These are phyloP conservation scores for Allomyces macrogynus DNA, from an alignment of 192 early-diverging fungal species.

Conservation along the genomic window DNA sequence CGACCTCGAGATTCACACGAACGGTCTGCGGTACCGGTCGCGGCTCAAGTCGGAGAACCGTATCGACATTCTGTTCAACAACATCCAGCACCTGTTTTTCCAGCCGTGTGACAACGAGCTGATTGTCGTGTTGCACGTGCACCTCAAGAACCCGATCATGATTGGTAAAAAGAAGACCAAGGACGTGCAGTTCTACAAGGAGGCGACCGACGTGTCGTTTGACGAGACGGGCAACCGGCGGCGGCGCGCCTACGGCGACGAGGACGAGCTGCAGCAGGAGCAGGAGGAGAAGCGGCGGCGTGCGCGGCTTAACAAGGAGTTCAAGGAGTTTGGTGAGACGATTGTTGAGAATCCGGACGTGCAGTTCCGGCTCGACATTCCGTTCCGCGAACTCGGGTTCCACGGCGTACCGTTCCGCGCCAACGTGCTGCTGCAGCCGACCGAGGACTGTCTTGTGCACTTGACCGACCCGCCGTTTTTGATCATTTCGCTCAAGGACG, in stretches of 20 bases:
- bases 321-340: constrained; percentile 76
- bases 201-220: constrained; percentile 80
- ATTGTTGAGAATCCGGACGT: constrained; percentile 66
- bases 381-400: constrained; percentile 84
- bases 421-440: constrained; percentile 84
- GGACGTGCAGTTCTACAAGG: constrained; percentile 97
- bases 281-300: constrained; percentile 81
- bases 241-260: constrained; percentile 81
- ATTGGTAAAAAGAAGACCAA: constrained; percentile 93
- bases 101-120: constrained; percentile 96
- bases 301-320: constrained; percentile 72
- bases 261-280: constrained; percentile 92
- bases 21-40: constrained; percentile 82
- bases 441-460: constrained; percentile 88
- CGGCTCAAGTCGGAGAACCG: constrained; percentile 46
- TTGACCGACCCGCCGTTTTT: constrained; percentile 83
- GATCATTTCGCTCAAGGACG: constrained; percentile 71
- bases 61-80: constrained; percentile 83
- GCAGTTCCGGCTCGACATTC: constrained; percentile 74
- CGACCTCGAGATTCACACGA: constrained; percentile 90
- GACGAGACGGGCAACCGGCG: constrained; percentile 93
- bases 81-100: constrained; percentile 93
- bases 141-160: constrained; percentile 92
- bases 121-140: constrained; percentile 83
- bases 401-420: constrained; percentile 80